Evolutionary conservation across 192 early-diverging fungal genomes (phyloP), one percentile per base, ranked within the genome.

Genomic region (Gamsiella multidivaricata): DNA sequence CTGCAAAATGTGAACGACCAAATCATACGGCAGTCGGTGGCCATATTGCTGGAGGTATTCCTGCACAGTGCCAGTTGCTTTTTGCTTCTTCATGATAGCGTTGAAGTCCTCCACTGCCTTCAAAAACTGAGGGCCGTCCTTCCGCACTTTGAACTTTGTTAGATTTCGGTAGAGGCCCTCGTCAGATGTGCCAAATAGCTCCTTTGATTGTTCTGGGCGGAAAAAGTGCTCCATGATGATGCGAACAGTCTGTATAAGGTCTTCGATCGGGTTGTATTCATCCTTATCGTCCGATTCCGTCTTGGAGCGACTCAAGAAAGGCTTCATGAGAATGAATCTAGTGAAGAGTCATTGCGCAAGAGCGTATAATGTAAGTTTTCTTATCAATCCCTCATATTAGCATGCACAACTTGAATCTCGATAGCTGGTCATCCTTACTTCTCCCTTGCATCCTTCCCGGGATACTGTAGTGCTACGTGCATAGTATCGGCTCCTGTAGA

Each of bases 181-280:
- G 4, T 61, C 61, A 18, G 86, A 82, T 45, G 90, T 90, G 9
- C 92, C 92, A 70, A 97, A 90, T 2, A 58, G 43, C 20, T 70
- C 67, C 14, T 70, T 55, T 59, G 84, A 74, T 31, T 84, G 54
- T 18, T 82, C 70, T 9, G 81, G 69, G 11, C 87, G 68, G 5
- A 93, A 81, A 41, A 79, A 94, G 43, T 91, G 79, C 33, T 83
- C 80, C 25, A 87, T 88, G n/a, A 96, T 92, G 17, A 84, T 69
- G 29, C 83, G 81, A 29, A 89, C 87, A 0, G 95, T 95, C 10
- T 79, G 64, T 41, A 94, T 83, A 9, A 98, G 66, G 56, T 98
- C 95, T n/a, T 85, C 84, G 9, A 94, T 83, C 3, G 97, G 97
- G 78, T 90, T 83, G 68, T 94, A 96, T 70, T 95, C 94, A 64